Evolutionary conservation across 2,329 filamentous ascomycete species (phyloP).

Genomic region (Alternaria postmessia): DNA sequence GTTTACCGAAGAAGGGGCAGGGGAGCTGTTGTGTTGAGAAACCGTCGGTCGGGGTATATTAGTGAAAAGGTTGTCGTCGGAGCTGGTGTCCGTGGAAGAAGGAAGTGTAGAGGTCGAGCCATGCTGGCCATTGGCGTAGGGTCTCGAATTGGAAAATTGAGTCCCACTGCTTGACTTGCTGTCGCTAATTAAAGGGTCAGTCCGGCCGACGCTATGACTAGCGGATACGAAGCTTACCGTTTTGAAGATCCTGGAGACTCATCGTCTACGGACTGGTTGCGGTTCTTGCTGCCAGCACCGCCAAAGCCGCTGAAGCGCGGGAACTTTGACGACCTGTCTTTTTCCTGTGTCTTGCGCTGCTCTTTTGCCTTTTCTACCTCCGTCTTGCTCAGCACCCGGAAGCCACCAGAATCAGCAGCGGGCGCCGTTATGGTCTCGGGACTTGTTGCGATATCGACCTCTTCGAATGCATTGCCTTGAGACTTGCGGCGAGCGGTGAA

Average conservation of each 20-base stretch:
- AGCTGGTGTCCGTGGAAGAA: conserved; percentile 51
- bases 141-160: conserved; percentile 44
- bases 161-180: conserved; percentile 53
- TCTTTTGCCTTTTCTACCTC: conserved; percentile 42
- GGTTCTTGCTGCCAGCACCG: conserved; percentile 38
- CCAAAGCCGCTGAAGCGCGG: conserved; percentile 46
- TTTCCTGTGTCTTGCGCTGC: conserved; percentile 41
- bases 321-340: conserved; percentile 44
- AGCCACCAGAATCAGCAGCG: conserved; percentile 38
- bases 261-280: conserved; percentile 48
- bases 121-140: conserved; percentile 48
- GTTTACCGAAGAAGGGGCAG: conserved; percentile 33
- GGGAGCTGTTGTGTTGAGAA: conserved; percentile 41
- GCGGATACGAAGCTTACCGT: conserved; percentile 40
- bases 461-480: conserved; percentile 46
- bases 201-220: conserved; percentile 34
- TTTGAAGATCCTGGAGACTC: conserved; percentile 48
- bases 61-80: conserved; percentile 49
- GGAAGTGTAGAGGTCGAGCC: conserved; percentile 51
- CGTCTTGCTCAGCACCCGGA: conserved; percentile 45
- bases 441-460: conserved; percentile 29
- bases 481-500: conserved; percentile 50
- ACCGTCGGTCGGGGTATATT: conserved; percentile 41
- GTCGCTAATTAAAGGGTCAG: conserved; percentile 45
- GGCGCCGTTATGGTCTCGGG: conserved; percentile 32